Percentiles rank a stretch among this genome's conserved stretches.
phyloP scores from a whole-genome alignment of 805 yeast genomes.

The Candida chilensis region DNA sequence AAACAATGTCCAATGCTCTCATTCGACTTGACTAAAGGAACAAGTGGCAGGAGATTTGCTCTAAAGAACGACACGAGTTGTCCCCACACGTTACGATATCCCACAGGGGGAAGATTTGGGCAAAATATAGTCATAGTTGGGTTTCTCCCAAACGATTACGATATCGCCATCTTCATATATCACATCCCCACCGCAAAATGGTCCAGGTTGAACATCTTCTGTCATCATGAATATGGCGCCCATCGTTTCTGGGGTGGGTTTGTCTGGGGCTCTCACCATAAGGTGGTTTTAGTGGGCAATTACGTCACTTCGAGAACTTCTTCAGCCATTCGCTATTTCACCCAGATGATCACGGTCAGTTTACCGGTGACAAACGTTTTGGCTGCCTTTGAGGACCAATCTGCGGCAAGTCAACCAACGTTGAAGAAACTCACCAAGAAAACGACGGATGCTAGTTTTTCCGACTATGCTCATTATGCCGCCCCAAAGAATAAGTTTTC shows the following conservation, averaged over 20 bases:
- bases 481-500: constrained; percentile 65
- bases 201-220: constrained; percentile 49
- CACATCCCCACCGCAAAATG: constrained; percentile 51
- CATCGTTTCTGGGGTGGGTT: constrained; percentile 62
- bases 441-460: constrained; percentile 30
- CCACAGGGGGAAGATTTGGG: constrained; percentile 59
- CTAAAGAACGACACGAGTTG: too few species aligned
- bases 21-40: too few species aligned
- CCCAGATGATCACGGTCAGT: constrained; percentile 37
- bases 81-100: constrained; percentile 39
- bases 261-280: constrained; percentile 75
- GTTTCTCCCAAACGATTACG: constrained; percentile 35
- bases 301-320: constrained; percentile 31
- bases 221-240: constrained; percentile 41
- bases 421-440: background rate
- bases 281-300: constrained; percentile 53
- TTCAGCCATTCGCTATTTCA: constrained; percentile 38
- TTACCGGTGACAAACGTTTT: constrained; percentile 45
- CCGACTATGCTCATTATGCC: constrained; percentile 64
- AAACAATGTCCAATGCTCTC: too few species aligned
- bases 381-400: constrained; percentile 18
- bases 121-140: constrained; percentile 59
- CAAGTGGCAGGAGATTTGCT: too few species aligned
- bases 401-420: background rate
- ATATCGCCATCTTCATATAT: constrained; percentile 38